A percentile compares a stretch with the other conserved stretches of the same genome.
Conservation (phyloP, 2,329 filamentous ascomycete genomes). For the Chrysoporthe puriensis region DNA sequence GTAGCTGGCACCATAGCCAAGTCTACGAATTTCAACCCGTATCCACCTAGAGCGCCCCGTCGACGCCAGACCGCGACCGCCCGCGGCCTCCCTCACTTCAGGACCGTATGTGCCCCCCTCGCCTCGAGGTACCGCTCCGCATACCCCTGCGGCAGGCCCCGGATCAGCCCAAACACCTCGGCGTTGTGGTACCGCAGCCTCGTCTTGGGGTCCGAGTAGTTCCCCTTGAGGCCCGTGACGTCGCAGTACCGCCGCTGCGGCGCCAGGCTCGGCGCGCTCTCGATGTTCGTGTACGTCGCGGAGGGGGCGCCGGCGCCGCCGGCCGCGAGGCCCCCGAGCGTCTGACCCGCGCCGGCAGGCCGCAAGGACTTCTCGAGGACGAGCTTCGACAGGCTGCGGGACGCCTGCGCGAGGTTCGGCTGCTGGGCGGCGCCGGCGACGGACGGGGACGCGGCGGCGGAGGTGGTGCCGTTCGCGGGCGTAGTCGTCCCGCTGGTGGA, state of each 20-base stretch:
- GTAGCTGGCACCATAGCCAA: constrained; percentile 3
- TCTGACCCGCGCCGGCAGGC: constrained; percentile 40
- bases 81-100: constrained; percentile 67
- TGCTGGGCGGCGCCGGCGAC: constrained; percentile 40
- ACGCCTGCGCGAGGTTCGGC: constrained; percentile 85
- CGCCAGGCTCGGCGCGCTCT: constrained; percentile 82
- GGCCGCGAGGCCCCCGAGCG: constrained; percentile 35
- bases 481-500: constrained; percentile 64
- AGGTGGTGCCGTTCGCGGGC: constrained; percentile 42
- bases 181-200: constrained; percentile 89
- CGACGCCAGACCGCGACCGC: not conserved
- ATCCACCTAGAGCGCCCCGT: not conserved
- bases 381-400: constrained; percentile 81
- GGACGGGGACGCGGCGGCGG: constrained; percentile 36
- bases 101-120: constrained; percentile 86
- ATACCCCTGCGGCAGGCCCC: constrained; percentile 77
- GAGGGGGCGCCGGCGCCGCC: constrained; percentile 55
- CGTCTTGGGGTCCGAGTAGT: constrained; percentile 94
- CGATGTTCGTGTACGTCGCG: constrained; percentile 93
- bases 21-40: constrained; percentile 3
- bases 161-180: constrained; percentile 86
- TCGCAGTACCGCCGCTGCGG: constrained; percentile 93
- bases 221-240: constrained; percentile 87
- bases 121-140: constrained; percentile 89
- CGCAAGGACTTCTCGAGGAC: constrained; percentile 82